phyloP scores from a whole-genome alignment of 306 rosid genomes.

The Prinsepia uniflora region DNA sequence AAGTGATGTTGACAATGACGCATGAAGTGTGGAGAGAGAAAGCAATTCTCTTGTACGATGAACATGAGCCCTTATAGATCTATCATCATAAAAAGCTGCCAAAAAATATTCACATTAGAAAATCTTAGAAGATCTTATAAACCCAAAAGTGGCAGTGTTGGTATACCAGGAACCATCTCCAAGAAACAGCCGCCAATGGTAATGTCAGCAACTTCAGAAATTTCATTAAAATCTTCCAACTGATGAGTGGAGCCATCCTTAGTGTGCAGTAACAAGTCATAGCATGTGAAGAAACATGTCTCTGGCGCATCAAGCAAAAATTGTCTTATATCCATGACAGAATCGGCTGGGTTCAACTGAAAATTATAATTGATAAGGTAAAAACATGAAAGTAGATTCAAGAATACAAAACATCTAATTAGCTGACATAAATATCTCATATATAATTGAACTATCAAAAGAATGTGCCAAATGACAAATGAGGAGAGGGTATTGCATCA shows the following conservation, averaged over 20 bases:
- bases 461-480: background rate
- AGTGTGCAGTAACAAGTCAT: constrained; percentile 80
- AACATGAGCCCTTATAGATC: constrained; percentile 98
- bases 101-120: constrained; percentile 33
- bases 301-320: constrained; percentile 98
- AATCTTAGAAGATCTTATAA: constrained; percentile 20
- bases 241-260: constrained; percentile 80
- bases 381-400: background rate
- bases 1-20: constrained; percentile 93
- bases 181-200: constrained; percentile 90
- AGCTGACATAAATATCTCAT: background rate
- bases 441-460: background rate
- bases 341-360: constrained; percentile 96
- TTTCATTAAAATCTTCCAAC: constrained; percentile 90
- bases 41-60: constrained; percentile 91
- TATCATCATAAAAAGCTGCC: constrained; percentile 97
- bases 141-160: constrained; percentile 2
- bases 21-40: constrained; percentile 84
- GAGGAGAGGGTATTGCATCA: background rate
- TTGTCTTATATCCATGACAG: constrained; percentile 94
- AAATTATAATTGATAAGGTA: constrained; percentile 6
- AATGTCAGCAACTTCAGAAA: constrained; percentile 97
- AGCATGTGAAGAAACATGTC: constrained; percentile 94
- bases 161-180: constrained; percentile 96
- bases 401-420: background rate